Evolutionary conservation across 1,284 basidiomycete species (phyloP), one percentile per base, ranked within the genome.

Genomic region (Phellopilus nigrolimitatus): DNA sequence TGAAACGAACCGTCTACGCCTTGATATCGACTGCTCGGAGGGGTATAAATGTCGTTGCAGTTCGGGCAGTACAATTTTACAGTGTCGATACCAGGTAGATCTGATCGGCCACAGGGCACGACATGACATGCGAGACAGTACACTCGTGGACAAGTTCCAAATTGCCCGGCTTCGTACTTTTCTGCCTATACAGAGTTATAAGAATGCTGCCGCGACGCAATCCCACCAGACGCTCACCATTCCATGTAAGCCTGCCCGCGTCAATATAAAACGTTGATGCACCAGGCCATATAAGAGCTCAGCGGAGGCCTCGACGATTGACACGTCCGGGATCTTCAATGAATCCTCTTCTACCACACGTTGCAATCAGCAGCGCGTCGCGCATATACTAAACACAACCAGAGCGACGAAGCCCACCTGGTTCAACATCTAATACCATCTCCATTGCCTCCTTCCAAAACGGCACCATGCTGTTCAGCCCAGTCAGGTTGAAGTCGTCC

Each of bases 391-490:
- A 39, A 42, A 45, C 50, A 48, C 57, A 56, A 47, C 19, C 19
- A 39, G 5, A 12, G 3, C 25, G 19, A 10, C 19, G 25, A 61
- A 57, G 48, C 84, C 67, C 68, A 94, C 93, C 93, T 72, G 97
- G 92, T 72, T 99, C 97, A 47, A 99, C 95, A 69, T 99, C 97
- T 55, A 99, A 72, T n/a, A 99, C 94, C 97, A 99, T 99, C 73
- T 99, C 97, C 82, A 99, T 87, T 24, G 97, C 97, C 68, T 99
- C 97, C 69, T 97, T 95, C 92, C 97, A 99, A 66, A 99, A 99
- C 7, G 97, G 88, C 27, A 99, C 95, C 78, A 97, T 87, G 15
- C 83, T 80, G 66, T 94, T 95, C 59, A 99, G 71, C 1, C 97
- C 97, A 0, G 97, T 99, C 49, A 99, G 75, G 72, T 99, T 99